Evolutionary conservation across 345 rosid genomes (phyloP).

Genomic region (Hibiscus syriacus): DNA sequence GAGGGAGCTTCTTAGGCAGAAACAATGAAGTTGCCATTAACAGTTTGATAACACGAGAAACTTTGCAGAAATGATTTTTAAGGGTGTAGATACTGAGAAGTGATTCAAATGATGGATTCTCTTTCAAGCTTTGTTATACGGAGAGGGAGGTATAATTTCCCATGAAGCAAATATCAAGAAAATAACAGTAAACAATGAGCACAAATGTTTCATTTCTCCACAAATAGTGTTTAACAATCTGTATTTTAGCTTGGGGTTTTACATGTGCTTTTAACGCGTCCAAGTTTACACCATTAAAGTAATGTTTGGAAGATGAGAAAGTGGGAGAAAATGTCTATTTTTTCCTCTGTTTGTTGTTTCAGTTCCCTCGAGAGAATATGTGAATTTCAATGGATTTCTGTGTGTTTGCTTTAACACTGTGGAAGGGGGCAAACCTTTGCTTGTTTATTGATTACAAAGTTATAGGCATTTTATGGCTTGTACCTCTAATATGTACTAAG

Average conservation of each 20-base stretch:
- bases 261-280: neutral
- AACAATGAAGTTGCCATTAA: slow-evolving; percentile 32
- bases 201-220: too few species aligned
- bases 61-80: slow-evolving; percentile 9
- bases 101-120: too few species aligned
- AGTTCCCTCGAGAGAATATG: neutral
- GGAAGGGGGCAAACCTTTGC: neutral
- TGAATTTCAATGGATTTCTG: neutral
- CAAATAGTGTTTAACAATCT: too few species aligned
- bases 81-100: too few species aligned
- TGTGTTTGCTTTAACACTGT: neutral
- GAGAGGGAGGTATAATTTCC: neutral
- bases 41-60: neutral
- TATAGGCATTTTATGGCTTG: slow-evolving; percentile 9
- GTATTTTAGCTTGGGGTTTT: slow-evolving; percentile 5
- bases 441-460: slow-evolving; percentile 1
- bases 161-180: neutral
- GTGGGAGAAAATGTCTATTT: neutral
- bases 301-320: neutral
- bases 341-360: slow-evolving; percentile 6
- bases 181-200: neutral
- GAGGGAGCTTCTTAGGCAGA: slow-evolving; percentile 22
- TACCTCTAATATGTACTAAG: slow-evolving; percentile 19
- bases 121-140: slow-evolving; percentile 12
- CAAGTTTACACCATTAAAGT: neutral